phyloP scores from a whole-genome alignment of 805 yeast genomes.

The Metschnikowia lachancei region DNA sequence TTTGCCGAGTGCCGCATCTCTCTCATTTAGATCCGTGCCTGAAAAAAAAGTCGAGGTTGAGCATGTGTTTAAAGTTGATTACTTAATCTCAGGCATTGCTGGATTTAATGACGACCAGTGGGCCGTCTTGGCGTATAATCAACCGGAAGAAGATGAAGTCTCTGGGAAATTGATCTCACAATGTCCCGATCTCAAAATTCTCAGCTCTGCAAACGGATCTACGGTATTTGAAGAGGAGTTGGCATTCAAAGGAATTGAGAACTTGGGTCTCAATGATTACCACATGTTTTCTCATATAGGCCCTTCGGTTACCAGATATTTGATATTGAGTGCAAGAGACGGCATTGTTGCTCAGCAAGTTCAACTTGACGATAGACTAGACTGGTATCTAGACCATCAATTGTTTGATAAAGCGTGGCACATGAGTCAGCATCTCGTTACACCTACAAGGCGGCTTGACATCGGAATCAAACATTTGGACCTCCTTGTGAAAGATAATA shows the following conservation, averaged over 20 bases:
- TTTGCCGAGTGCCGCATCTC: constrained; percentile 53
- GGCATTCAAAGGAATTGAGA: constrained; percentile 50
- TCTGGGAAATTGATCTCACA: constrained; percentile 26
- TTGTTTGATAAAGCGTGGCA: constrained; percentile 73
- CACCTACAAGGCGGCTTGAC: constrained; percentile 48
- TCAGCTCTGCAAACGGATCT: constrained; percentile 63
- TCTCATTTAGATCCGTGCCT: constrained; percentile 45
- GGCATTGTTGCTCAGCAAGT: constrained; percentile 73
- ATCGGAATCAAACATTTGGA: constrained; percentile 61
- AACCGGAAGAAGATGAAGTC: constrained; percentile 30
- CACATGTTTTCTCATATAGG: constrained; percentile 57
- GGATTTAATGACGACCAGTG: constrained; percentile 71
- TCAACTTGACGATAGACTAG: constrained; percentile 63
- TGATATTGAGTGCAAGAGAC: constrained; percentile 75
- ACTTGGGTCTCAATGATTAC: constrained; percentile 77
- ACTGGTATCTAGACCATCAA: constrained; percentile 64
- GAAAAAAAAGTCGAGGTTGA: constrained; percentile 48
- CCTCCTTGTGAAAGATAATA: constrained; percentile 35
- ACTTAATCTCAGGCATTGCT: constrained; percentile 71
- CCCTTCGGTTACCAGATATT: constrained; percentile 46
- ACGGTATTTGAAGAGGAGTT: constrained; percentile 80
- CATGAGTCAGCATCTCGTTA: constrained; percentile 58
- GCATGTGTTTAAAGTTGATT: constrained; percentile 48
- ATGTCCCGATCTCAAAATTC: constrained; percentile 73
- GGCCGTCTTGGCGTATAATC: constrained; percentile 54